These are phyloP conservation scores for Zopfia rhizophila DNA, from an alignment of 2,329 filamentous ascomycete genomes.

Conservation along the genomic window DNA sequence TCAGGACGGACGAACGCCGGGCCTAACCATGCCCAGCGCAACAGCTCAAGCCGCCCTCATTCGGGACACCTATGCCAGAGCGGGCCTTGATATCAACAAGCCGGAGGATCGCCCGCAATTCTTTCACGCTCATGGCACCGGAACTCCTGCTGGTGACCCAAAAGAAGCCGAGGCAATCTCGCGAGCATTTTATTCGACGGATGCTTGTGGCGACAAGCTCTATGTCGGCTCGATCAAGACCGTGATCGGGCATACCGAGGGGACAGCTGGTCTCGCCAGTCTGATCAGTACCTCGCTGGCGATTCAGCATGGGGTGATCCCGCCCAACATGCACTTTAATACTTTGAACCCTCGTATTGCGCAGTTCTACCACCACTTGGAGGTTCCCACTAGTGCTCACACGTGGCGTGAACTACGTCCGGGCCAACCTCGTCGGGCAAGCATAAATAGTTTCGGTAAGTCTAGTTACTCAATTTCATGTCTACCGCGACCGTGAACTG, in stretches of 20 bases:
- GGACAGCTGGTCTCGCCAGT: slow-evolving; percentile 50
- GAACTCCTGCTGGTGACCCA: slow-evolving; percentile 50
- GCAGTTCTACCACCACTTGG: slow-evolving; percentile 20
- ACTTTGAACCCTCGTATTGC: slow-evolving; percentile 46
- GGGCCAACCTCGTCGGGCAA: slow-evolving; percentile 20
- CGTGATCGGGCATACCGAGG: slow-evolving; percentile 57
- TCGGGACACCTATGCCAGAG: slow-evolving; percentile 44
- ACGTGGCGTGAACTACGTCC: slow-evolving; percentile 22
- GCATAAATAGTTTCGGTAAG: slow-evolving; percentile 32
- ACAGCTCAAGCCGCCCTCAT: slow-evolving; percentile 51
- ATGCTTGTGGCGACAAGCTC: slow-evolving; percentile 14
- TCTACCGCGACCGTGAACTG: neutral
- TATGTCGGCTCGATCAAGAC: slow-evolving; percentile 45
- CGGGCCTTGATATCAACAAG: slow-evolving; percentile 40
- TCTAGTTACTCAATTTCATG: neutral
- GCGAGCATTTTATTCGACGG: too few relatives aligned
- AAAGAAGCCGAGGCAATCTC: slow-evolving; percentile 34
- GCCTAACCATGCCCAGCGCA: slow-evolving; percentile 53
- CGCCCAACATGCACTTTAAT: slow-evolving; percentile 47
- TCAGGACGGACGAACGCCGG: slow-evolving; percentile 51
- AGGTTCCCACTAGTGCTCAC: slow-evolving; percentile 12
- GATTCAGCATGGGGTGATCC: slow-evolving; percentile 48
- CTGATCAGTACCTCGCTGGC: slow-evolving; percentile 52
- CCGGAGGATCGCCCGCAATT: slow-evolving; percentile 33
- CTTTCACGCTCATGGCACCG: slow-evolving; percentile 56